A percentile compares a stretch with the other conserved stretches of the same genome.
These are phyloP conservation scores for Dysphania ambrosioides DNA, from an alignment of 148 eudicot species.

Conservation along the genomic window DNA sequence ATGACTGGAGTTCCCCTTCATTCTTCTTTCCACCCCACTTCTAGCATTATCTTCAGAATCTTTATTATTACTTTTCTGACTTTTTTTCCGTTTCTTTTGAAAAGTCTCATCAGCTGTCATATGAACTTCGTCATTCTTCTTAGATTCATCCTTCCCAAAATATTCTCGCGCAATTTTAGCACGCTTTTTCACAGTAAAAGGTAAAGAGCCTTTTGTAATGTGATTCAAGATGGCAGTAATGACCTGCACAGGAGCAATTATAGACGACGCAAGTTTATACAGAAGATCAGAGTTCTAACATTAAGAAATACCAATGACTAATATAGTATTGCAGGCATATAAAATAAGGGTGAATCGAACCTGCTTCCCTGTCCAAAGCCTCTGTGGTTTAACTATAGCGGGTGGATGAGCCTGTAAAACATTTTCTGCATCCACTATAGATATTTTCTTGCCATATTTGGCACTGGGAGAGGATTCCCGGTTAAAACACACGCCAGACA, in stretches of 20 bases:
- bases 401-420: slow-evolving; percentile 56
- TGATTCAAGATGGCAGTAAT: slow-evolving; percentile 77
- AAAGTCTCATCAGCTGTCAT: slow-evolving; percentile 8
- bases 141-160: slow-evolving; percentile 50
- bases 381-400: slow-evolving; percentile 70
- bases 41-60: neutral
- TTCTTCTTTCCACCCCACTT: slow-evolving; percentile 20
- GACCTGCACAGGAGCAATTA: slow-evolving; percentile 41
- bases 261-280: slow-evolving; percentile 10
- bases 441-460: slow-evolving; percentile 42
- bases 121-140: slow-evolving; percentile 24
- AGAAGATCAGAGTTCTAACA: neutral
- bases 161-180: slow-evolving; percentile 73
- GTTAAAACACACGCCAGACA: slow-evolving; percentile 64
- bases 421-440: slow-evolving; percentile 48
- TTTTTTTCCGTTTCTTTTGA: slow-evolving; percentile 19
- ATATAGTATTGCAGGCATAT: neutral
- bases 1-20: slow-evolving; percentile 18
- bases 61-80: slow-evolving; percentile 19
- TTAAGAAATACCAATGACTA: neutral
- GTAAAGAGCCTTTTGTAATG: slow-evolving; percentile 59
- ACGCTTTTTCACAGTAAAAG: slow-evolving; percentile 75
- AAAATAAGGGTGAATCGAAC: slow-evolving; percentile 28
- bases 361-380: slow-evolving; percentile 99
- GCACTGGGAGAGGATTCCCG: slow-evolving; percentile 35